Evolutionary conservation across 805 yeast species (phyloP).

Genomic region (Yarrowia keelungensis): DNA sequence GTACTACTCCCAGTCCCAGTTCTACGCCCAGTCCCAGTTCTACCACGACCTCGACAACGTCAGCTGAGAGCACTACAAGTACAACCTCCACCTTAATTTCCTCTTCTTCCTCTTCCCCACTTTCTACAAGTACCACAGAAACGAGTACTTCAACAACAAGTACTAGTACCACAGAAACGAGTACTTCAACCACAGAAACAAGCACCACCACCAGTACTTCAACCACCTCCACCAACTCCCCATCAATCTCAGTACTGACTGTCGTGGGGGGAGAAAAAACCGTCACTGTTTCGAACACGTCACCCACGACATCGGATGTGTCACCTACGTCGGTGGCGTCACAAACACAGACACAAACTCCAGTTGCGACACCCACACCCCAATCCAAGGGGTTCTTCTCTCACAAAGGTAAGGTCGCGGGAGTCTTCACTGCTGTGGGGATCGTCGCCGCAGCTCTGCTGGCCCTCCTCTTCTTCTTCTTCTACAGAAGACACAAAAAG

Average conservation of each 20-base stretch:
- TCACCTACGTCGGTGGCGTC: not conserved
- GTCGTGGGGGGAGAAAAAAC: constrained; percentile 45
- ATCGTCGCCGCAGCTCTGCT: constrained; percentile 60
- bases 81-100: constrained; percentile 40
- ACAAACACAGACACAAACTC: too few species aligned
- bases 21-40: constrained; percentile 39
- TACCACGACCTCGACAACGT: constrained; percentile 19
- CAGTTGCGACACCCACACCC: too few species aligned
- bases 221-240: constrained; percentile 39
- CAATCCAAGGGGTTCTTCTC: constrained; percentile 57
- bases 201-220: constrained; percentile 40
- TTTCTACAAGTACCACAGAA: constrained; percentile 39
- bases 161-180: constrained; percentile 21
- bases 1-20: constrained; percentile 37
- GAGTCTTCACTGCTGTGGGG: constrained; percentile 83
- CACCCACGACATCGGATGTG: constrained; percentile 36
- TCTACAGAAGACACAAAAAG: constrained; percentile 45
- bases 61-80: constrained; percentile 10
- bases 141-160: constrained; percentile 31
- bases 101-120: too few species aligned
- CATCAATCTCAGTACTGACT: constrained; percentile 45
- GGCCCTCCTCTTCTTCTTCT: constrained; percentile 52
- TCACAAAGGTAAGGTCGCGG: constrained; percentile 80
- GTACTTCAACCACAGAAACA: not conserved
- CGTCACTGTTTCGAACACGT: constrained; percentile 42